These are phyloP conservation scores for Ramularia collo-cygni DNA, from an alignment of 2,329 filamentous ascomycete species.

Conservation along the genomic window DNA sequence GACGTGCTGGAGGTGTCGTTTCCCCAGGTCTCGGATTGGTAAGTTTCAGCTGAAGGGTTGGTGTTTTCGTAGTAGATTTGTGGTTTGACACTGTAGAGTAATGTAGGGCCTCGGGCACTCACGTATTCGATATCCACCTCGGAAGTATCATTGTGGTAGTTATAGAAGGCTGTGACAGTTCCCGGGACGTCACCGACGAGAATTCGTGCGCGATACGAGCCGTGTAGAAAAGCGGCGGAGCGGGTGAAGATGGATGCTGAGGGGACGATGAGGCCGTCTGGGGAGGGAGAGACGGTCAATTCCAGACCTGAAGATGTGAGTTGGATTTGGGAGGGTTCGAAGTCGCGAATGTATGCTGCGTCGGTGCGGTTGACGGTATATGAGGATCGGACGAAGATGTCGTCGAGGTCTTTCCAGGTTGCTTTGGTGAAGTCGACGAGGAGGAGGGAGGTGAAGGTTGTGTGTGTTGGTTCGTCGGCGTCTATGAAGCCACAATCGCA, in stretches of 20 bases:
- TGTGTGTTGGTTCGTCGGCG: background rate
- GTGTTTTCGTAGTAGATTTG: background rate
- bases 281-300: constrained; percentile 1
- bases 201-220: constrained; percentile 2
- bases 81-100: constrained; percentile 4
- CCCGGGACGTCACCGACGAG: background rate
- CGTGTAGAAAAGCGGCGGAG: background rate
- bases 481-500: constrained; percentile 7
- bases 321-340: background rate
- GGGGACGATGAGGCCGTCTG: background rate
- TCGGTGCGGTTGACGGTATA: constrained; percentile 1
- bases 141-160: constrained; percentile 4
- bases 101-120: background rate
- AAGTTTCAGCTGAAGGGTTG: background rate
- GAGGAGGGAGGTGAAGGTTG: constrained; percentile 2
- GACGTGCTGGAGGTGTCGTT: background rate
- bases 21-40: background rate
- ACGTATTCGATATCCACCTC: constrained; percentile 6
- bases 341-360: constrained; percentile 1
- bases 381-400: background rate
- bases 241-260: background rate
- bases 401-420: background rate
- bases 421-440: constrained; percentile 1
- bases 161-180: constrained; percentile 3
- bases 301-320: background rate